Conservation (phyloP, 768 basidiomycete genomes). For the Tremella yokohamensis region DNA sequence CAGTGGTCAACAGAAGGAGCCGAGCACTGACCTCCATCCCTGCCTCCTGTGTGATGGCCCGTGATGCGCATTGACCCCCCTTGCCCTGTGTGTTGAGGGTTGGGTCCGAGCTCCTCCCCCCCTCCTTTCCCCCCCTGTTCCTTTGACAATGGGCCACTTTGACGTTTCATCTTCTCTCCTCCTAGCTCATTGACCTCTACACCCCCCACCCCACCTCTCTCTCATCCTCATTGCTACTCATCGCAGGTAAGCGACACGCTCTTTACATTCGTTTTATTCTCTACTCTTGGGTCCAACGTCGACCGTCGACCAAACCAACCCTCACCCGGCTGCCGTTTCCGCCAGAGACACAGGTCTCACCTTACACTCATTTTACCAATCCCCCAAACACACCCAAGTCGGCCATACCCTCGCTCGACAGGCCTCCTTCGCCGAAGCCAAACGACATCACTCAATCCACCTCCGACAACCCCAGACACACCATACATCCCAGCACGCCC, state of each 20-base stretch:
- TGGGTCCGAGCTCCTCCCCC: not conserved
- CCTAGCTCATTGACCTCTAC: not conserved
- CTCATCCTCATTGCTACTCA: conserved; percentile 3
- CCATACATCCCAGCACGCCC: not conserved
- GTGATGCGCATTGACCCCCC: no score
- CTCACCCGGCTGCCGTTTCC: not conserved
- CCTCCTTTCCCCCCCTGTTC: not conserved
- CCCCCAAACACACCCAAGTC: not conserved
- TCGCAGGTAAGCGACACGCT: not conserved
- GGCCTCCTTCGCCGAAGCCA: not conserved
- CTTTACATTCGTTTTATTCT: not conserved
- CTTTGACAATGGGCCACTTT: not conserved
- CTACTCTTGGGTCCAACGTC: not conserved
- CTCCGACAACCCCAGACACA: not conserved
- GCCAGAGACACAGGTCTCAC: no score
- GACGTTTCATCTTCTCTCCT: not conserved
- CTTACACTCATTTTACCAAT: no score
- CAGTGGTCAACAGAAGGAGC: no score
- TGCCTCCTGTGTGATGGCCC: no score
- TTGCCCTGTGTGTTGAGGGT: not conserved
- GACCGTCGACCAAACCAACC: not conserved
- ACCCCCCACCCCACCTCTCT: not conserved
- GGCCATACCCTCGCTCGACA: not conserved
- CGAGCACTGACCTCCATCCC: no score
- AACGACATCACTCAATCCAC: not conserved